Percentiles rank a stretch among this genome's conserved stretches.
phyloP scores from a whole-genome alignment of 2,329 filamentous ascomycete genomes.

The Epicoccum sorghinum region DNA sequence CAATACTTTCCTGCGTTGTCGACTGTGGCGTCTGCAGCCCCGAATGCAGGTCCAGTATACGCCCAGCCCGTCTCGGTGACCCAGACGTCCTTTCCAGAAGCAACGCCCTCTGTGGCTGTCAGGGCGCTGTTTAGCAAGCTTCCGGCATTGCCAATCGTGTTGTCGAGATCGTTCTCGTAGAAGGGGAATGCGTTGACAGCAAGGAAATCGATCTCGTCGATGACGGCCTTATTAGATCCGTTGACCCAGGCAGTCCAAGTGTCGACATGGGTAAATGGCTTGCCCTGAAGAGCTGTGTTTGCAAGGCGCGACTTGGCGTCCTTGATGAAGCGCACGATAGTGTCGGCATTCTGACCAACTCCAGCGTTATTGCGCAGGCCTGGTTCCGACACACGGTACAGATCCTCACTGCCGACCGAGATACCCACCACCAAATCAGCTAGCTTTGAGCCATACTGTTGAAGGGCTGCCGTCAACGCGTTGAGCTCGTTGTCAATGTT shows the following conservation, averaged over 20 bases:
- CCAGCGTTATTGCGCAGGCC: slow-evolving; percentile 68
- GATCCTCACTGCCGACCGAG: slow-evolving; percentile 47
- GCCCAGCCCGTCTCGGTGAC: slow-evolving; percentile 49
- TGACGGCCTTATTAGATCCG: slow-evolving; percentile 42
- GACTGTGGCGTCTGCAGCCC: slow-evolving; percentile 33
- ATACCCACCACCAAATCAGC: slow-evolving; percentile 50
- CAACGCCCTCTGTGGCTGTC: slow-evolving; percentile 36
- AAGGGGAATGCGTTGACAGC: slow-evolving; percentile 48
- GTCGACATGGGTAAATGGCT: slow-evolving; percentile 52
- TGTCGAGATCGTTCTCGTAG: slow-evolving; percentile 43
- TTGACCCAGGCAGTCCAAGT: slow-evolving; percentile 48
- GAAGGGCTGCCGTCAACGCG: slow-evolving; percentile 40
- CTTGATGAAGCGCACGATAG: slow-evolving; percentile 65
- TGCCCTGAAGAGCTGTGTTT: slow-evolving; percentile 63
- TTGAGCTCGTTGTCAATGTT: slow-evolving; percentile 44
- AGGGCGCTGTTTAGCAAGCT: slow-evolving; percentile 40
- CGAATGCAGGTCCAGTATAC: slow-evolving; percentile 38
- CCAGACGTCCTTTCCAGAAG: slow-evolving; percentile 44
- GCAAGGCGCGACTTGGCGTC: slow-evolving; percentile 57
- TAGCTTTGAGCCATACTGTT: slow-evolving; percentile 56
- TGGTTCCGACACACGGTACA: slow-evolving; percentile 74
- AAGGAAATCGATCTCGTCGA: slow-evolving; percentile 46
- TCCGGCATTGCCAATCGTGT: slow-evolving; percentile 51
- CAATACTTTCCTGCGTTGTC: slow-evolving; percentile 43
- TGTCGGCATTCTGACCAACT: slow-evolving; percentile 66